Evolutionary conservation across 768 basidiomycete genomes (phyloP).

Genomic region (Lactarius pseudohatsudake): DNA sequence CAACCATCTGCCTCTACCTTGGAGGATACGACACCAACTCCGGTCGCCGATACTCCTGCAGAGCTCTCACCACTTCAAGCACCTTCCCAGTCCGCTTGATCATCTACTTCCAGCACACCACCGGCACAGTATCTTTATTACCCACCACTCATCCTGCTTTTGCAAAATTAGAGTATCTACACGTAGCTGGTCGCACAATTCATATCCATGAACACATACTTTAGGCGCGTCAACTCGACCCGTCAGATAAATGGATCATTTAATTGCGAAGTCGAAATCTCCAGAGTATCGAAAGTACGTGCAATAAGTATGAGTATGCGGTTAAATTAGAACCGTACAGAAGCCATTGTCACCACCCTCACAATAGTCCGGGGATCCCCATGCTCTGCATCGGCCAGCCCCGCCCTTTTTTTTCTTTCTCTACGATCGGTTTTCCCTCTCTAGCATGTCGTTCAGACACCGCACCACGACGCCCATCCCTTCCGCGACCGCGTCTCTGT

Average conservation of each 20-base stretch:
- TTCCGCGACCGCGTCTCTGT: slow-evolving; percentile 55
- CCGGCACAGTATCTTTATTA: slow-evolving; percentile 25
- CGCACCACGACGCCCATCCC: slow-evolving; percentile 65
- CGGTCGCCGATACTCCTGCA: background rate
- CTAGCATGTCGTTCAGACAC: slow-evolving; percentile 33
- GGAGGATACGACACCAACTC: slow-evolving; percentile 1
- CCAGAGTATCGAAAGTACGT: slow-evolving; percentile 15
- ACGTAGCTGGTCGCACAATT: slow-evolving; percentile 14
- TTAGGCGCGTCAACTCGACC: slow-evolving; percentile 4
- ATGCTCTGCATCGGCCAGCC: slow-evolving; percentile 15
- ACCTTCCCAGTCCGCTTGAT: slow-evolving; percentile 2
- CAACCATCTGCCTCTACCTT: background rate
- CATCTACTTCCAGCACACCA: slow-evolving; percentile 5
- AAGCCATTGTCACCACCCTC: background rate
- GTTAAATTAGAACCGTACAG: slow-evolving; percentile 5
- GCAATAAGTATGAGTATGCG: slow-evolving; percentile 11
- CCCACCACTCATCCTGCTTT: slow-evolving; percentile 29
- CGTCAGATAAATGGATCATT: slow-evolving; percentile 7
- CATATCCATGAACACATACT: slow-evolving; percentile 14
- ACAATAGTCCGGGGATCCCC: slow-evolving; percentile 8
- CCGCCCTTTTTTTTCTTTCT: background rate
- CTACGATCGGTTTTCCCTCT: slow-evolving; percentile 16
- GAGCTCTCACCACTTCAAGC: slow-evolving; percentile 6
- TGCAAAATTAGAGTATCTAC: slow-evolving; percentile 28
- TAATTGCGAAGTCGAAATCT: slow-evolving; percentile 8